Base-by-base conservation (phyloP, 2,329 filamentous ascomycete genomes). In the Mycosphaerella arachidis region DNA sequence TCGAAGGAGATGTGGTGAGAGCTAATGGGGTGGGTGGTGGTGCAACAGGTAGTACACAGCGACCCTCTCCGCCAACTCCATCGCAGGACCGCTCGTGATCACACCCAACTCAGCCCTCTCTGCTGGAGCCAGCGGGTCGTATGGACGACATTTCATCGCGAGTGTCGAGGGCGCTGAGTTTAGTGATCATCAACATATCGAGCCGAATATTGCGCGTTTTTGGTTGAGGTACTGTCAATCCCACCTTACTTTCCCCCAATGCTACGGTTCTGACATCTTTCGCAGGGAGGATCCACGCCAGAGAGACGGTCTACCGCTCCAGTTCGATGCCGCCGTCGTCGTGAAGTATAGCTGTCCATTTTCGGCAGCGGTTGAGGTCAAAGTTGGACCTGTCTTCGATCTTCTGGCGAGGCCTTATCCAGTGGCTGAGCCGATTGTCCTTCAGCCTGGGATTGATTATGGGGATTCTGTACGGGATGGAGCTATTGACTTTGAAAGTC, bases 301-400 rank as follows among this genome's bases (percentile, higher is more conserved):
- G 30, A 37, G 40, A 4, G 48, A 56, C 4, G 55, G 56, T 1
- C 6, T 61, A 16, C 55, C 55, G 20, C 33, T 61, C 18, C 61
- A 65, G 5, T 60, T 65, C 24, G 50, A 55, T 50, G 55, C 43
- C 35, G 63, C 61, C 20, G 45, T 58, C 1, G 27, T 63, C 12
- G 55, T 65, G 2, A 61, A 48, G n/a, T 58, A 35, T 35, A 31
- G 30, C 13, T 18, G 53, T 4, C 56, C 55, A 2, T 62, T 60
- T n/a, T 48, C 55, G 30, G 57, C 57, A 2, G 48, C 52, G 4
- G 57, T 58, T 1, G 57, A 60, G 18, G 57, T 65, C 13, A 63
- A 62, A 33, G 48, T 58, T 6, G 61, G 63, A 1, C 61, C 57
- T 1, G 55, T 63, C 3, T 62, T 62, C 50, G 61, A 63, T 45